Conservation (phyloP, 805 yeast species). For the Cyberlindnera sargentensis region DNA sequence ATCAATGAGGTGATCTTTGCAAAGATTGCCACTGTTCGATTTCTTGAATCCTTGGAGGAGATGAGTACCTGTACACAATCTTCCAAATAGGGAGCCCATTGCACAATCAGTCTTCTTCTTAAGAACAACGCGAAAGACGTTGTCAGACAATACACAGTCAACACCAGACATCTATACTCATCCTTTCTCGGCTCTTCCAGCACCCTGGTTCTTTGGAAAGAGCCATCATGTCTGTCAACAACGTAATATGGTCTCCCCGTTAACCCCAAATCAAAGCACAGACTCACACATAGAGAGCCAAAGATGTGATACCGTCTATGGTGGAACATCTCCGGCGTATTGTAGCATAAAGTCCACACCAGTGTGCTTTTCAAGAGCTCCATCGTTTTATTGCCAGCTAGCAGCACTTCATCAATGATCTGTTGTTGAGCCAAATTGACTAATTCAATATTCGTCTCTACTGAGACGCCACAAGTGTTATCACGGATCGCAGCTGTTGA, state of each 20-base stretch:
- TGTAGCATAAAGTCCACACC: constrained; percentile 70
- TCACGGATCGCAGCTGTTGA: constrained; percentile 41
- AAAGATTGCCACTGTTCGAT: constrained; percentile 44
- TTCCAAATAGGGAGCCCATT: constrained; percentile 57
- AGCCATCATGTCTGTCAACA: constrained; percentile 33
- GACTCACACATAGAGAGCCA: constrained; percentile 53
- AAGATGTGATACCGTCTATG: constrained; percentile 73
- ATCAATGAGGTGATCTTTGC: constrained; percentile 52
- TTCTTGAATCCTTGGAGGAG: constrained; percentile 24
- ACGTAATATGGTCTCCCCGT: constrained; percentile 43
- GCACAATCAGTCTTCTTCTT: constrained; percentile 52
- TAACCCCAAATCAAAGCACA: constrained; percentile 74
- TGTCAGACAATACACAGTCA: constrained; percentile 54
- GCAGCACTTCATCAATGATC: constrained; percentile 51
- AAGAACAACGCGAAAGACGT: constrained; percentile 60
- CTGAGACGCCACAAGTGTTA: constrained; percentile 18
- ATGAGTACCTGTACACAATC: constrained; percentile 50
- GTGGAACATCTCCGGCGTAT: constrained; percentile 73
- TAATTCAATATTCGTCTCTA: constrained; percentile 38
- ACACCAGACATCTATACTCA: constrained; percentile 45
- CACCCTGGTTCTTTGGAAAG: constrained; percentile 33
- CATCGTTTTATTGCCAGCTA: constrained; percentile 62
- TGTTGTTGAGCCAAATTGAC: constrained; percentile 48
- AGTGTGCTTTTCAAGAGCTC: constrained; percentile 60
- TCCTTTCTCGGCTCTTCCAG: constrained; percentile 32